These are phyloP conservation scores for Marasmius oreades DNA, from an alignment of 1,284 basidiomycete genomes.

Conservation along the genomic window DNA sequence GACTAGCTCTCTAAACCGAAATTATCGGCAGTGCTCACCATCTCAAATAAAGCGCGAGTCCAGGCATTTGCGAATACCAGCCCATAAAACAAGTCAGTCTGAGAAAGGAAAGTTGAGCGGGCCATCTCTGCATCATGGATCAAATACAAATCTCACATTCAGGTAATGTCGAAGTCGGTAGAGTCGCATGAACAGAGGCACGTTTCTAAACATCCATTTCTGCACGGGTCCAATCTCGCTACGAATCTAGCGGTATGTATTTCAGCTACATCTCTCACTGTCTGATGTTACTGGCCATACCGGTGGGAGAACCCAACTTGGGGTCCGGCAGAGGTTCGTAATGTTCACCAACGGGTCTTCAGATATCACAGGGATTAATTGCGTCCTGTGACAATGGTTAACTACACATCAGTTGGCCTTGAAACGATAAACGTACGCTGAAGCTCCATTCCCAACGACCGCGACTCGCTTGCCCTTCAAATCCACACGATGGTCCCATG, in stretches of 20 bases:
- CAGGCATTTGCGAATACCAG: neutral
- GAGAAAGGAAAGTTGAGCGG: neutral
- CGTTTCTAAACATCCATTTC: slow-evolving; percentile 33
- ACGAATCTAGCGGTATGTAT: slow-evolving; percentile 23
- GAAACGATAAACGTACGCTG: slow-evolving; percentile 32
- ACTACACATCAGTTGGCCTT: neutral
- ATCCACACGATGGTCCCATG: slow-evolving; percentile 40
- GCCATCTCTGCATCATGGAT: neutral
- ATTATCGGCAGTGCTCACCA: slow-evolving; percentile 15
- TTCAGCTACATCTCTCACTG: neutral
- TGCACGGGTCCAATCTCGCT: slow-evolving; percentile 25
- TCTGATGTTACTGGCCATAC: slow-evolving; percentile 23
- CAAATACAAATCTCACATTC: slow-evolving; percentile 22
- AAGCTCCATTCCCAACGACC: slow-evolving; percentile 51
- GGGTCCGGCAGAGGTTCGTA: slow-evolving; percentile 42
- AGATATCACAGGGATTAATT: slow-evolving; percentile 42
- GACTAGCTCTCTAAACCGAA: neutral
- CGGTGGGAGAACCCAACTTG: slow-evolving; percentile 40
- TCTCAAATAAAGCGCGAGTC: neutral
- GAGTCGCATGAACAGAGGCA: slow-evolving; percentile 36
- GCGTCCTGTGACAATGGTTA: slow-evolving; percentile 28
- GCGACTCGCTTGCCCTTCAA: slow-evolving; percentile 41
- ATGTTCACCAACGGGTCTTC: slow-evolving; percentile 36
- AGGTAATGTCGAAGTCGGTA: slow-evolving; percentile 30
- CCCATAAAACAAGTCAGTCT: slow-evolving; percentile 9